A percentile compares a stretch with the other conserved stretches of the same genome.
These are phyloP conservation scores for Ogataea salicorniae DNA, from an alignment of 805 yeast genomes.

Conservation along the genomic window DNA sequence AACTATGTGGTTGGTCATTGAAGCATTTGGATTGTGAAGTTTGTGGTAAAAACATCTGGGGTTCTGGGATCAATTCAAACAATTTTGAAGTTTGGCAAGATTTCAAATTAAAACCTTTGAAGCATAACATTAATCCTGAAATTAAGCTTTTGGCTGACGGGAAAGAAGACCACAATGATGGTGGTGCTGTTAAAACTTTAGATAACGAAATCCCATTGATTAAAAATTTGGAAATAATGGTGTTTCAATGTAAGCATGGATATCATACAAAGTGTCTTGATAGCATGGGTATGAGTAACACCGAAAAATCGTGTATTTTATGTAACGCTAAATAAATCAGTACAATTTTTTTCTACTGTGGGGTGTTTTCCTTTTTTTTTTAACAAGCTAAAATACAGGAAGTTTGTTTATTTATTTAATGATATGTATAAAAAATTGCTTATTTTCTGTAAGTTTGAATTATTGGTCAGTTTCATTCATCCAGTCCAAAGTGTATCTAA, in stretches of 20 bases:
- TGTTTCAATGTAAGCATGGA: constrained; percentile 63
- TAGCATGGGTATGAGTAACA: constrained; percentile 37
- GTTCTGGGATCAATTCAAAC: constrained; percentile 47
- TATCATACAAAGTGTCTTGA: constrained; percentile 56
- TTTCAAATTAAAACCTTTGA: constrained; percentile 10
- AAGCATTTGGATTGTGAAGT: constrained; percentile 58
- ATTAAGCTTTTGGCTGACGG: not conserved
- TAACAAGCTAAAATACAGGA: not conserved
- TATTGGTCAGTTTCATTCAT: constrained; percentile 58
- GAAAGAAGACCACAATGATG: constrained; percentile 1
- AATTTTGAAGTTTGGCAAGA: constrained; percentile 57
- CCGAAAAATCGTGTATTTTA: constrained; percentile 33
- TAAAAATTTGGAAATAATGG: constrained; percentile 33
- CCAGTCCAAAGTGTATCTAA: constrained; percentile 76
- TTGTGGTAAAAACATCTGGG: constrained; percentile 74
- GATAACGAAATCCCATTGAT: not conserved
- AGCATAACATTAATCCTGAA: constrained; percentile 1
- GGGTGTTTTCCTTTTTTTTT: not conserved
- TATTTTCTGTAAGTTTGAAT: not conserved
- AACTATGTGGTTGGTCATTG: constrained; percentile 59
- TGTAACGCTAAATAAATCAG: constrained; percentile 26
- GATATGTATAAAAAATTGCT: not conserved
- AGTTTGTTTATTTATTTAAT: not conserved
- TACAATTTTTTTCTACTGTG: not conserved
- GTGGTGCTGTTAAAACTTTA: not conserved